Percentiles rank a stretch among this genome's conserved stretches.
These are phyloP conservation scores for Neospermospora avenae DNA, from an alignment of 2,329 filamentous ascomycete genomes.

Conservation along the genomic window DNA sequence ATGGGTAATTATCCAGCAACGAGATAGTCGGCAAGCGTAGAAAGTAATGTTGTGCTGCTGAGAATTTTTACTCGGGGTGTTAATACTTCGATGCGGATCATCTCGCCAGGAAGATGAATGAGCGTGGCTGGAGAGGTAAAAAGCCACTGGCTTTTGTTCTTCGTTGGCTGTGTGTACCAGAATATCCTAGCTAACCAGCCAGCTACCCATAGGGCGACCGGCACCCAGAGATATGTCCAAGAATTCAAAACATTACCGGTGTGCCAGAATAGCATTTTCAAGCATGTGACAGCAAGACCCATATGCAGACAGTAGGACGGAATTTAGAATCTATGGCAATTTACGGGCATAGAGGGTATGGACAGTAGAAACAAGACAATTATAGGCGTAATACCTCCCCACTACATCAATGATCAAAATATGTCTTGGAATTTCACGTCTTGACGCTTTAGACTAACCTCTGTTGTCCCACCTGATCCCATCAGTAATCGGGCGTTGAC, in stretches of 20 bases:
- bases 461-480: constrained; percentile 35
- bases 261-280: constrained; percentile 66
- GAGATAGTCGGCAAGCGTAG: constrained; percentile 30
- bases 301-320: constrained; percentile 60
- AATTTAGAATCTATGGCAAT: constrained; percentile 48
- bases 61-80: constrained; percentile 26
- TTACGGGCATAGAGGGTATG: constrained; percentile 56
- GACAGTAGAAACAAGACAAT: constrained; percentile 57
- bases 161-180: constrained; percentile 36
- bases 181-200: constrained; percentile 51
- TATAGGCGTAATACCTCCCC: constrained; percentile 56
- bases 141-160: constrained; percentile 27
- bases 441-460: constrained; percentile 12
- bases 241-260: constrained; percentile 63
- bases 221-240: constrained; percentile 63
- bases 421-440: not conserved
- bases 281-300: constrained; percentile 55
- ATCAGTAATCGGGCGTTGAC: constrained; percentile 42
- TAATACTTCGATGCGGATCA: constrained; percentile 25
- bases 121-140: constrained; percentile 1
- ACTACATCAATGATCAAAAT: constrained; percentile 41
- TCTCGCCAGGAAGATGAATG: constrained; percentile 18
- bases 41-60: constrained; percentile 60
- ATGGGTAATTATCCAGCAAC: constrained; percentile 32
- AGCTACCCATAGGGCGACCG: constrained; percentile 55